Evolutionary conservation across 306 rosid species (phyloP).

Genomic region (Lithocarpus polystachyus): DNA sequence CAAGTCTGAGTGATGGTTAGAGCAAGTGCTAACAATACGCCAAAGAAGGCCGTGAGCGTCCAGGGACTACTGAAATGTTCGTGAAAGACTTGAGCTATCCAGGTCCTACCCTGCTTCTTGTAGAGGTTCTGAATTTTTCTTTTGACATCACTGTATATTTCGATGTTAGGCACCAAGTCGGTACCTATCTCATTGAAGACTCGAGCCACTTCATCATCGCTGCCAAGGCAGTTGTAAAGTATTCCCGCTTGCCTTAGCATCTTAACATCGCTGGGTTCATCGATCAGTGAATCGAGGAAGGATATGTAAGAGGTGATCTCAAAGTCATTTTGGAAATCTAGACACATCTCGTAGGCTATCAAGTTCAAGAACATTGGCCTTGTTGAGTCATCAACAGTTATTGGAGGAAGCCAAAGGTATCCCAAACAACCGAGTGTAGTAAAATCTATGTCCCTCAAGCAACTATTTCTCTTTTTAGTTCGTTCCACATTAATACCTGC

Average conservation of each 20-base stretch:
- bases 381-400: constrained; percentile 11
- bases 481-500: neutral
- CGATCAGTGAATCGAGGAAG: constrained; percentile 19
- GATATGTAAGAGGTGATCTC: constrained; percentile 5
- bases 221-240: constrained; percentile 6
- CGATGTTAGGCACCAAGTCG: constrained; percentile 4
- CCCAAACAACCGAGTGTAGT: neutral
- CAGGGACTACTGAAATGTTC: constrained; percentile 32
- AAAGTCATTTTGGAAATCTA: neutral
- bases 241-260: neutral
- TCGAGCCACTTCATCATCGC: constrained; percentile 4
- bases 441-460: constrained; percentile 1
- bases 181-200: constrained; percentile 16
- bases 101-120: constrained; percentile 3
- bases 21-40: neutral
- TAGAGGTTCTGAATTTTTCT: neutral
- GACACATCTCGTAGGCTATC: constrained; percentile 27
- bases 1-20: constrained; percentile 6
- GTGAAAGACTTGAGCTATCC: constrained; percentile 20
- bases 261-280: constrained; percentile 2
- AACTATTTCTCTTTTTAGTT: no score
- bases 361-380: constrained; percentile 14
- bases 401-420: constrained; percentile 10
- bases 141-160: neutral
- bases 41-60: constrained; percentile 13